A percentile compares a stretch with the other conserved stretches of the same genome.
Conservation (phyloP, 1,139 yeast species). For the Blastobotrys illinoisensis region DNA sequence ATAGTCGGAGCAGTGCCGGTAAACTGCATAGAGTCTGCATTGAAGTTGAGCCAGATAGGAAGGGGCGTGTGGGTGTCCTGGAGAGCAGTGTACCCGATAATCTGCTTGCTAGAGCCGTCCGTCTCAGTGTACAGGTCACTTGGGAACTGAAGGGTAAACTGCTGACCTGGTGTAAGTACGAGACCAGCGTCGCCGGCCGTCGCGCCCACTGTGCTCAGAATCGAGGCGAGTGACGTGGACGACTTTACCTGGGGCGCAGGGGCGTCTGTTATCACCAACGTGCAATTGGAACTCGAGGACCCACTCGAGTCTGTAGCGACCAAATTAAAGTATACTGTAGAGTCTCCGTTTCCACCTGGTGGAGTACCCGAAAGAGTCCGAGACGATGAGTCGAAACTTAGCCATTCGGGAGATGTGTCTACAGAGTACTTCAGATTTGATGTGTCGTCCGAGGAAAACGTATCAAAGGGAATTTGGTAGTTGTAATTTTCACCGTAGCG, state of each 20-base stretch:
- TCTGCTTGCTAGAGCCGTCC: slow-evolving; percentile 19
- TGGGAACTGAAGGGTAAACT: slow-evolving; percentile 59
- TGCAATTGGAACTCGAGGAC: slow-evolving; percentile 42
- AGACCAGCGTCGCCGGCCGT: slow-evolving; percentile 63
- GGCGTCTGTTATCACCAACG: slow-evolving; percentile 50
- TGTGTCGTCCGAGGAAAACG: slow-evolving; percentile 48
- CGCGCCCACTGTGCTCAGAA: slow-evolving; percentile 25
- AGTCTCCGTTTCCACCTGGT: slow-evolving; percentile 36
- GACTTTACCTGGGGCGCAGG: slow-evolving; percentile 22
- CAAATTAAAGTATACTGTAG: slow-evolving; percentile 42
- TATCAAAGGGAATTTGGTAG: slow-evolving; percentile 67
- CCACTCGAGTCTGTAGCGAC: slow-evolving; percentile 59
- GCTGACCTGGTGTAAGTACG: slow-evolving; percentile 64
- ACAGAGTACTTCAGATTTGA: slow-evolving; percentile 49
- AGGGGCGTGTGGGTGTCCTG: slow-evolving; percentile 77
- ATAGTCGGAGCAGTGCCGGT: slow-evolving; percentile 86
- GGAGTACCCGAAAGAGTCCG: slow-evolving; percentile 73
- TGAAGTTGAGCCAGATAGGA: slow-evolving; percentile 81
- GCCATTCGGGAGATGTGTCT: slow-evolving; percentile 66
- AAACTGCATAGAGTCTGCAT: slow-evolving; percentile 53
- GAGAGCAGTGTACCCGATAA: slow-evolving; percentile 76
- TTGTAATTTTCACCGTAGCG: slow-evolving; percentile 55
- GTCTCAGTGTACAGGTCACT: slow-evolving; percentile 48
- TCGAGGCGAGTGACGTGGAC: slow-evolving; percentile 7
- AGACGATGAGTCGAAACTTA: slow-evolving; percentile 56